These are phyloP conservation scores for Inonotus hispidus DNA, from an alignment of 1,284 basidiomycete species.

Conservation along the genomic window DNA sequence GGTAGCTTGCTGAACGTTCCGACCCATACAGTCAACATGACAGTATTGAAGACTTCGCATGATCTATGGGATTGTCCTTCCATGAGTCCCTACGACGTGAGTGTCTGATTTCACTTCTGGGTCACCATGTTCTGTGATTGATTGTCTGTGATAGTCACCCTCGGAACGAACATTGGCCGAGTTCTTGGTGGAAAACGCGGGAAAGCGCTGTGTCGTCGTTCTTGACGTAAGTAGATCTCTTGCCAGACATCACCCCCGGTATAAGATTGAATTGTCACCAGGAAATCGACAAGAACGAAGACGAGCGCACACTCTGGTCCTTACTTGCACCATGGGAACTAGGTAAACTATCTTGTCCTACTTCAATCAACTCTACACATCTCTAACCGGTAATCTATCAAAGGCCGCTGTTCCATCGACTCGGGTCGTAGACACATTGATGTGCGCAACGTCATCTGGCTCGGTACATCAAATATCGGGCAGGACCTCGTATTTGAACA, in stretches of 20 bases:
- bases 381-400: conserved; percentile 1
- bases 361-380: neutral
- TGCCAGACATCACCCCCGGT: neutral
- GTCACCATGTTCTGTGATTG: conserved; percentile 3
- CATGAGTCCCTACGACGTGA: conserved; percentile 67
- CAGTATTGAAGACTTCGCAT: conserved; percentile 63
- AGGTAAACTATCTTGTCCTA: conserved; percentile 34
- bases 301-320: conserved; percentile 67
- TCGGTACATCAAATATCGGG: conserved; percentile 77
- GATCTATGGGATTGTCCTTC: conserved; percentile 77
- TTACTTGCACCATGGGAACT: conserved; percentile 80
- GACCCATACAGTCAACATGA: conserved; percentile 82
- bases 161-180: conserved; percentile 63
- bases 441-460: conserved; percentile 73
- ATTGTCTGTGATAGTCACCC: conserved; percentile 42
- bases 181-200: conserved; percentile 72
- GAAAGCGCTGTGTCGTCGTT: conserved; percentile 75
- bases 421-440: conserved; percentile 66
- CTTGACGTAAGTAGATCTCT: conserved; percentile 56
- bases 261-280: conserved; percentile 28
- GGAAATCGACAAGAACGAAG: conserved; percentile 79
- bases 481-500: conserved; percentile 67
- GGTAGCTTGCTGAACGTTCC: conserved; percentile 71
- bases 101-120: conserved; percentile 17
- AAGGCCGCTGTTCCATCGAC: conserved; percentile 65